Evolutionary conservation across 163 green algal species (phyloP).

Genomic region (Prototheca wickerhamii): DNA sequence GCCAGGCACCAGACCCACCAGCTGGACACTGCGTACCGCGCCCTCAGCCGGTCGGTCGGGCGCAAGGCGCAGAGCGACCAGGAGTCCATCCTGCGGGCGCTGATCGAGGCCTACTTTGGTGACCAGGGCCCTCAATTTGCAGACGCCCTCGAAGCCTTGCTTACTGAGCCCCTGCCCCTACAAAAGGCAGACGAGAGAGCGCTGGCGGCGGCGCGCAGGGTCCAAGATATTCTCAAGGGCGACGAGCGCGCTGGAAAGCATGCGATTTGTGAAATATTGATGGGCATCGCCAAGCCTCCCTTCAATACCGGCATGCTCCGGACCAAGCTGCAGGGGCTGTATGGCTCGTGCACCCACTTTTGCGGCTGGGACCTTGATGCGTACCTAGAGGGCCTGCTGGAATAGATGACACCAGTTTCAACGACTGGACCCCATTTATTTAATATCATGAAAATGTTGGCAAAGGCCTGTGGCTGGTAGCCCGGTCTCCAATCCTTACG

Average conservation of each 20-base stretch:
- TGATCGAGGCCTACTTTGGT: not conserved
- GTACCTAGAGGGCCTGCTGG: too few relatives aligned
- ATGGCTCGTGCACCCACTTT: not conserved
- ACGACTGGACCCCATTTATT: too few relatives aligned
- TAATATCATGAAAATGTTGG: too few relatives aligned
- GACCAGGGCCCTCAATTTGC: not conserved
- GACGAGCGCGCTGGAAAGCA: too few relatives aligned
- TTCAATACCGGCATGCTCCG: not conserved
- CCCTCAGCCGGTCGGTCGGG: not conserved
- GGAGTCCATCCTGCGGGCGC: not conserved
- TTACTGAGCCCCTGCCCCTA: not conserved
- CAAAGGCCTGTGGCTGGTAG: too few relatives aligned
- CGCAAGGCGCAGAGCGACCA: not conserved
- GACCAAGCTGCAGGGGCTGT: not conserved
- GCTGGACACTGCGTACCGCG: not conserved
- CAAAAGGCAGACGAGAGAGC: too few relatives aligned
- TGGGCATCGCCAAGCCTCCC: not conserved
- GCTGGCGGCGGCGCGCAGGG: too few relatives aligned
- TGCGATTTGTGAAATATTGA: too few relatives aligned
- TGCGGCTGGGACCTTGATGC: constrained; percentile 1
- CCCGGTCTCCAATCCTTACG: too few relatives aligned
- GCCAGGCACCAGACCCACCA: not conserved
- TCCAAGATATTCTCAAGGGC: not conserved
- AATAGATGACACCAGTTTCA: not conserved
- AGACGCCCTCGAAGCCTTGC: not conserved